These are phyloP conservation scores for Fragaria ananassa DNA, from an alignment of 306 rosid species.

Conservation along the genomic window DNA sequence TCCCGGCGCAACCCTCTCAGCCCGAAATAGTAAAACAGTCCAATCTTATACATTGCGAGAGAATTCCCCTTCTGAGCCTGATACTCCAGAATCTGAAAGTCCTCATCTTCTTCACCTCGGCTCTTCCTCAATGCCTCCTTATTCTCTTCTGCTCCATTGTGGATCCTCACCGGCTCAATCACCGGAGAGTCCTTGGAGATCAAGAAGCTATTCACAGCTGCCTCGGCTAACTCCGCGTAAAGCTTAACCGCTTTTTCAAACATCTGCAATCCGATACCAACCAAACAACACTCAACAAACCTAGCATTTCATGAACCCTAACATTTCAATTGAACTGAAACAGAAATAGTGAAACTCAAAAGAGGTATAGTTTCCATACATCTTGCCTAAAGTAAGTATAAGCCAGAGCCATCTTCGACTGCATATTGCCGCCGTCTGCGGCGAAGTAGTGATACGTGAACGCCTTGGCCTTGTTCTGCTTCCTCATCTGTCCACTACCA, in stretches of 20 bases:
- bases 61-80: conserved; percentile 97
- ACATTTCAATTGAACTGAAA: conserved; percentile 10
- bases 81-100: conserved; percentile 87
- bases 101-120: conserved; percentile 92
- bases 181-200: conserved; percentile 85
- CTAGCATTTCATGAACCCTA: not conserved
- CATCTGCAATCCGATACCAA: conserved; percentile 48
- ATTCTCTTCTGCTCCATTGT: conserved; percentile 90
- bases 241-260: conserved; percentile 74
- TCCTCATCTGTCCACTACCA: conserved; percentile 70
- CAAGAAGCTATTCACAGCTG: conserved; percentile 81
- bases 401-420: conserved; percentile 95
- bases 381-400: conserved; percentile 84
- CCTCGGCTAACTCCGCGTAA: conserved; percentile 84
- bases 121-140: conserved; percentile 87
- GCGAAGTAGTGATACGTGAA: conserved; percentile 78
- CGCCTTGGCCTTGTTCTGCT: conserved; percentile 61
- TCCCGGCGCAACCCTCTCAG: conserved; percentile 91
- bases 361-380: conserved; percentile 36
- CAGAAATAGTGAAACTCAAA: not conserved
- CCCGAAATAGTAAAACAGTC: conserved; percentile 95
- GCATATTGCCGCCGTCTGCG: conserved; percentile 72
- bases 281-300: not conserved
- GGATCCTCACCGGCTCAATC: conserved; percentile 83
- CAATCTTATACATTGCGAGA: conserved; percentile 87